phyloP scores from a whole-genome alignment of 257 asterid genomes.

The Cordia subcordata region DNA sequence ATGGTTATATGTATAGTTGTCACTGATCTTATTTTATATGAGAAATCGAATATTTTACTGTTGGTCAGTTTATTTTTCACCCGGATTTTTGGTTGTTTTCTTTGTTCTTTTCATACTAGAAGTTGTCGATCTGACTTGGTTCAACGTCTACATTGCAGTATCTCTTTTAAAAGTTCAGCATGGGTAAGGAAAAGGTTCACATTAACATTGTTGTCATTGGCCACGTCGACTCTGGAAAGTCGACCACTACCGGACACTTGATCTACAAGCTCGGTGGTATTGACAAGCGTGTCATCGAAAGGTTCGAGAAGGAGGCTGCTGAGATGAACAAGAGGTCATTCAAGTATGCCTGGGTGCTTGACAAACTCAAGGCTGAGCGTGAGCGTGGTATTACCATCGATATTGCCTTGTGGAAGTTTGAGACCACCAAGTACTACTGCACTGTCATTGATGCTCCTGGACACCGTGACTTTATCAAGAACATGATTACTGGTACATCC shows the following conservation, averaged over 20 bases:
- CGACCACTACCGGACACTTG: conserved; percentile 70
- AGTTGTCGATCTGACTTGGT: neutral
- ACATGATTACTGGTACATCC: conserved; percentile 29
- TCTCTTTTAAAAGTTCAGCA: conserved; percentile 9
- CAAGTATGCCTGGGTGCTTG: conserved; percentile 72
- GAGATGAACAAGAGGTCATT: conserved; percentile 30
- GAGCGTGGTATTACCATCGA: conserved; percentile 88
- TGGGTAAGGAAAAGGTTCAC: conserved; percentile 65
- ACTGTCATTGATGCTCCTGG: conserved; percentile 31
- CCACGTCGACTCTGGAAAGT: conserved; percentile 68
- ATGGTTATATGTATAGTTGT: too few relatives aligned
- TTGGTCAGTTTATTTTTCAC: too few relatives aligned
- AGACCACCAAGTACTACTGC: conserved; percentile 85
- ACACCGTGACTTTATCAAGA: conserved; percentile 30
- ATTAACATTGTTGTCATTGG: conserved; percentile 67
- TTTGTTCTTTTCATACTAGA: too few relatives aligned
- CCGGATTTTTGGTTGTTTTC: too few relatives aligned
- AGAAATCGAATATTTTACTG: too few relatives aligned
- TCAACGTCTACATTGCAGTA: neutral
- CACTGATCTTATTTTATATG: too few relatives aligned
- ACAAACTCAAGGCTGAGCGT: conserved; percentile 90
- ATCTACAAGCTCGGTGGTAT: conserved; percentile 69
- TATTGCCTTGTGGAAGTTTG: conserved; percentile 87
- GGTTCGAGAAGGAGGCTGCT: conserved; percentile 47
- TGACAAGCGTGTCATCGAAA: conserved; percentile 60